Evolutionary conservation across 2,329 filamentous ascomycete species (phyloP), one percentile per base, ranked within the genome.

Genomic region (Paraphoma sp.): DNA sequence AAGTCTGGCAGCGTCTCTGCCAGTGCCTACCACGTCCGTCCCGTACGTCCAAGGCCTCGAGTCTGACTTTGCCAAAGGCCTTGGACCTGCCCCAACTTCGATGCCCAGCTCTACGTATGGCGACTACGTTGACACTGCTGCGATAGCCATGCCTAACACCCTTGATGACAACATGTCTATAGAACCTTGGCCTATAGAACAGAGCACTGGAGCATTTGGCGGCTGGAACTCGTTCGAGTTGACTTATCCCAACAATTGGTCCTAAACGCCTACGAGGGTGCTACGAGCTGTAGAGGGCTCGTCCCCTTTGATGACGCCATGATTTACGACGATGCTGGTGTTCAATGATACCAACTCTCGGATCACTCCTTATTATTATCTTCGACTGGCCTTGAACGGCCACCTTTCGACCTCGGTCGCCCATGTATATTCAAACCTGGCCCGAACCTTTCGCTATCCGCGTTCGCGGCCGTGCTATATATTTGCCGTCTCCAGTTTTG

Each of bases 241-340:
- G 36, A 64, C 62, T 57, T 72, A 65, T 56, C 41, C 64, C 47
- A 67, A 64, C 56, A 70, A 55, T 53, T 76, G 74, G 73, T 61
- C 71, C 56, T 76, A 75, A 67, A 67, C 62, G 64, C 62, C 57
- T 60, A 55, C 52, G 57, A 63, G 61, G 58, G 54, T 40, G 52
- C 56, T 57, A 45, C 11, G n/a, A 48, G 54, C 55, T 59, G 41
- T 33, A 23, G 10, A 29, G 53, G 59, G 57, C 57, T 46, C 57
- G 61, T 54, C 51, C 61, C 46, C 58, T 64, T 65, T 70, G 65
- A 70, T 65, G 67, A 70, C 67, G 67, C 64, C 54, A 68, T 71
- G 75, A 77, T 62, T 74, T 65, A 76, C 74, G 74, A 77, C 69
- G 70, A 65, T 73, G 65, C 69, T 71, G 68, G 70, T 63, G 62